A percentile compares a stretch with the other conserved stretches of the same genome.
phyloP scores from a whole-genome alignment of 768 basidiomycete species.

The Suillus plorans region DNA sequence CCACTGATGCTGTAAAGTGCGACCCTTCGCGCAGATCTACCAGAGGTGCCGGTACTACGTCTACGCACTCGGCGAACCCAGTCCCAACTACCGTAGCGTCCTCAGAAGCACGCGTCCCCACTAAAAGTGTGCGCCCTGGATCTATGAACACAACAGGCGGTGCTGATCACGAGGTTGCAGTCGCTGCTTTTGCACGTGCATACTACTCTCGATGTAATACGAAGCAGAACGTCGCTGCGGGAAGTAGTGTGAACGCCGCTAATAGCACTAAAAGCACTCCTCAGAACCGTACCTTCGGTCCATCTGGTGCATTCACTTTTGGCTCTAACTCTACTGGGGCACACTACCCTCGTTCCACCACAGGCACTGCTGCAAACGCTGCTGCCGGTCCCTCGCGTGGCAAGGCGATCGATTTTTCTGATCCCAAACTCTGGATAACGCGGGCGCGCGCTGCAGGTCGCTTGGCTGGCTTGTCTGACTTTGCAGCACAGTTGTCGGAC shows the following conservation, averaged over 20 bases:
- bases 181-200: not conserved
- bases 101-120: not conserved
- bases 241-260: not conserved
- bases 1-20: not conserved
- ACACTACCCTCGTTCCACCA: not conserved
- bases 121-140: not conserved
- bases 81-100: not conserved
- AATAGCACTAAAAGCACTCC: too few relatives aligned
- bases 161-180: not conserved
- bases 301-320: not conserved
- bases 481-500: not conserved
- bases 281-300: not conserved
- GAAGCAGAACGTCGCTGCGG: not conserved
- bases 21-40: not conserved
- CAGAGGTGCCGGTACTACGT: not conserved
- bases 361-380: not conserved
- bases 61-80: not conserved
- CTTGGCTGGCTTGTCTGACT: not conserved
- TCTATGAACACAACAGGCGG: not conserved
- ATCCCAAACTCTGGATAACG: not conserved
- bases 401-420: not conserved
- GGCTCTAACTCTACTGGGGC: not conserved
- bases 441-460: not conserved
- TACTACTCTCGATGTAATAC: not conserved
- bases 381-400: not conserved